Evolutionary conservation across 352 stramenopile genomes (phyloP).

Genomic region (Peronospora destructor): DNA sequence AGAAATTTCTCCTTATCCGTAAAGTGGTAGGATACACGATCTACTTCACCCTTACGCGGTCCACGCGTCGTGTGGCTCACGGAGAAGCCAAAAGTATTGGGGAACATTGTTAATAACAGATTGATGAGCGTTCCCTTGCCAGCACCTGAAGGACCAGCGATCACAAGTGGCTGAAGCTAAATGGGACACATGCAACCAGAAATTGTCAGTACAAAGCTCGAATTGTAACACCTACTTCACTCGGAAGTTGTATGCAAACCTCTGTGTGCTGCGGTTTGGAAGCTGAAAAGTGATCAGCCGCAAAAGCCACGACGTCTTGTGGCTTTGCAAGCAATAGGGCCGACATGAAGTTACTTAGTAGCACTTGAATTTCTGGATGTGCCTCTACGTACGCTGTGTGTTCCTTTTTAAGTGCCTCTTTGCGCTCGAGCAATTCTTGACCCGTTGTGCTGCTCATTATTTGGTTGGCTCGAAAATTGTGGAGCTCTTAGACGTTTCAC

Average conservation of each 20-base stretch:
- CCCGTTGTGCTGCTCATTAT: constrained; percentile 24
- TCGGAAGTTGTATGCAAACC: constrained; percentile 13
- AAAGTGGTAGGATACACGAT: constrained; percentile 98
- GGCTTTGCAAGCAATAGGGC: constrained; percentile 85
- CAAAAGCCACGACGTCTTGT: constrained; percentile 72
- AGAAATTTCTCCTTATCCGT: constrained; percentile 89
- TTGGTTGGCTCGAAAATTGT: not conserved
- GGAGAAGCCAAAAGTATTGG: constrained; percentile 90
- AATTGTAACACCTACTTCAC: not conserved
- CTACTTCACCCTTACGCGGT: constrained; percentile 89
- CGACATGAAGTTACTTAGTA: constrained; percentile 84
- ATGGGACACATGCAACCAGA: not conserved
- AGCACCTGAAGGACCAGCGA: constrained; percentile 87
- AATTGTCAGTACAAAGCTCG: not conserved
- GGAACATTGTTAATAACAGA: constrained; percentile 81
- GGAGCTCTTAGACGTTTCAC: not conserved
- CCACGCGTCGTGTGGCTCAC: constrained; percentile 96
- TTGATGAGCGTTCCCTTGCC: constrained; percentile 96
- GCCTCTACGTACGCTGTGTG: constrained; percentile 74
- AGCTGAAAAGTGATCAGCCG: constrained; percentile 69
- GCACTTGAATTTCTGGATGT: constrained; percentile 86
- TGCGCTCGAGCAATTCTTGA: constrained; percentile 55
- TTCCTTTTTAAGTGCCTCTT: constrained; percentile 81
- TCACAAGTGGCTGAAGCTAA: constrained; percentile 81
- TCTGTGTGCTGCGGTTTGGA: constrained; percentile 50